phyloP scores from a whole-genome alignment of 2,329 filamentous ascomycete species.

The Phaeophleospora eucalypticola region DNA sequence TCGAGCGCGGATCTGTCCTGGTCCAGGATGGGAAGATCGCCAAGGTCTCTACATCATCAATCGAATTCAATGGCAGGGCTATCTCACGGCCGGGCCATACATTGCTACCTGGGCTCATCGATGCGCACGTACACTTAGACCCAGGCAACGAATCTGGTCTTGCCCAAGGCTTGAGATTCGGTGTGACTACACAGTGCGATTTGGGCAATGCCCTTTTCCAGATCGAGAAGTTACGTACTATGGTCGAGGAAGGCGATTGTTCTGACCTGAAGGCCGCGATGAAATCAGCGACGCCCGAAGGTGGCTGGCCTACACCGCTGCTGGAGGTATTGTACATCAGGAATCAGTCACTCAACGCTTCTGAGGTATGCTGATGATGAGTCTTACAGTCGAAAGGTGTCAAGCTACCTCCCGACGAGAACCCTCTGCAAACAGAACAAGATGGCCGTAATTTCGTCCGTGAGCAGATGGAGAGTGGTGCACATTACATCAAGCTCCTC shows the following conservation, averaged over 20 bases:
- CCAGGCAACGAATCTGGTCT: conserved; percentile 28
- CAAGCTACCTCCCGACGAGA: not conserved
- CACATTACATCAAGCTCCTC: not conserved
- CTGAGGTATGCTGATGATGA: not conserved
- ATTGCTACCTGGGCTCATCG: conserved; percentile 46
- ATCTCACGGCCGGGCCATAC: conserved; percentile 44
- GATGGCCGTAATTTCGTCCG: not conserved
- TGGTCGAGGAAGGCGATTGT: not conserved
- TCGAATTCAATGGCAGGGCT: conserved; percentile 13
- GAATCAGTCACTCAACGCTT: not conserved
- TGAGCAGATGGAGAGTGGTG: not conserved
- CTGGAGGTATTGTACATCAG: not conserved
- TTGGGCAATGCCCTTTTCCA: not conserved
- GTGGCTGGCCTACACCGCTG: not conserved
- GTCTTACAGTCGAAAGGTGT: not conserved
- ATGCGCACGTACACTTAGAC: conserved; percentile 45
- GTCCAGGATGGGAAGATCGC: conserved; percentile 39
- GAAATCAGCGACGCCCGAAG: not conserved
- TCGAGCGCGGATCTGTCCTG: conserved; percentile 38
- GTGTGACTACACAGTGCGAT: not conserved
- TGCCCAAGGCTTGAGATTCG: conserved; percentile 1
- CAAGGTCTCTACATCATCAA: conserved; percentile 5
- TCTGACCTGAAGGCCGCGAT: not conserved
- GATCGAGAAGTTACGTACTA: not conserved
- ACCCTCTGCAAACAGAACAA: not conserved